Conservation (phyloP, 2,329 filamentous ascomycete genomes). For the Ophiostoma himal-ulmi region DNA sequence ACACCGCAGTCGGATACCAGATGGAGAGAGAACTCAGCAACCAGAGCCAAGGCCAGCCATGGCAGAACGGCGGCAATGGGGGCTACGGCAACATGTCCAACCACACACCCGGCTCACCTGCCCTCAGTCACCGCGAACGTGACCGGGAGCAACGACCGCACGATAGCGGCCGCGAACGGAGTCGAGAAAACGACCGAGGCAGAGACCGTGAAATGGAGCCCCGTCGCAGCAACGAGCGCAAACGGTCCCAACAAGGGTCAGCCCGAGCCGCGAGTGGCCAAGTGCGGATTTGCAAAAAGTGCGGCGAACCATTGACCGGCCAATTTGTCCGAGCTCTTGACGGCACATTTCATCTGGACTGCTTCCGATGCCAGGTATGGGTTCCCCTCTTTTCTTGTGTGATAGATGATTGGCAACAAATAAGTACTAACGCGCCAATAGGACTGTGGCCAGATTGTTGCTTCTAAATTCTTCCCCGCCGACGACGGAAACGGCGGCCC, state of each 20-base stretch:
- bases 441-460: slow-evolving; percentile 96
- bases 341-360: slow-evolving; percentile 93
- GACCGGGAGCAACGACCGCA: slow-evolving; percentile 23
- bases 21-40: slow-evolving; percentile 29
- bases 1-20: slow-evolving; percentile 26
- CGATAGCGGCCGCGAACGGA: slow-evolving; percentile 29
- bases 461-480: slow-evolving; percentile 97
- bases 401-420: background rate
- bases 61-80: slow-evolving; percentile 25
- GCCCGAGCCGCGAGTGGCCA: slow-evolving; percentile 55
- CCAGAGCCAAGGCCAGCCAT: slow-evolving; percentile 23
- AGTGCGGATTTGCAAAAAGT: slow-evolving; percentile 74
- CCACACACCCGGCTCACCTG: slow-evolving; percentile 35
- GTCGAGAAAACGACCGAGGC: slow-evolving; percentile 29
- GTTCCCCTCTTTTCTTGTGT: background rate
- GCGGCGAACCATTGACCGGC: slow-evolving; percentile 77
- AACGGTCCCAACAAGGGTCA: slow-evolving; percentile 34
- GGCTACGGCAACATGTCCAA: slow-evolving; percentile 26
- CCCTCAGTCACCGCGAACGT: slow-evolving; percentile 33
- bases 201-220: slow-evolving; percentile 37
- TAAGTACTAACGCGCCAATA: slow-evolving; percentile 46
- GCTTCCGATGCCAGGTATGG: slow-evolving; percentile 90
- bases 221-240: slow-evolving; percentile 52
- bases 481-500: slow-evolving; percentile 79
- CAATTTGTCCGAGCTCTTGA: slow-evolving; percentile 94